Evolutionary conservation across 2,329 filamentous ascomycete genomes (phyloP).

Genomic region (Nemania serpens): DNA sequence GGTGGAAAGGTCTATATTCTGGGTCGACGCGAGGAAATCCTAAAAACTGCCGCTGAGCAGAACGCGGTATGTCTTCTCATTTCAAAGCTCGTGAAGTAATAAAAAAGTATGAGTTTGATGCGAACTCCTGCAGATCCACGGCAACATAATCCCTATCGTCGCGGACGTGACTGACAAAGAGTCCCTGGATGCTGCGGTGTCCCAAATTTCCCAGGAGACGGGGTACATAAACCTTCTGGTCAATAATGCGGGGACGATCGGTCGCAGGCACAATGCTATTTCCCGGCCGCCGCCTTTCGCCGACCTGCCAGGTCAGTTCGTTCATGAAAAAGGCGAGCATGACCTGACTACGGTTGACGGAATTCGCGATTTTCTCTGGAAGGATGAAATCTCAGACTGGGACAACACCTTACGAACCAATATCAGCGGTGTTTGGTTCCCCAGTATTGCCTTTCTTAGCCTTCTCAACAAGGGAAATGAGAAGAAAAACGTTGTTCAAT

Average conservation of each 20-base stretch:
- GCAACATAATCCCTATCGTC: constrained; percentile 20
- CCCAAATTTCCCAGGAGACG: constrained; percentile 14
- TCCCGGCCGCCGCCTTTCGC: constrained; percentile 15
- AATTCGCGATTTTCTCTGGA: constrained; percentile 24
- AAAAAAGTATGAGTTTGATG: neutral
- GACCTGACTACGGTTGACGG: constrained; percentile 22
- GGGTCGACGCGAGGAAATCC: constrained; percentile 25
- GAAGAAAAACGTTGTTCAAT: constrained; percentile 15
- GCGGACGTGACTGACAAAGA: constrained; percentile 23
- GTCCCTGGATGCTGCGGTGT: constrained; percentile 19
- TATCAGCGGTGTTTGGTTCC: constrained; percentile 23
- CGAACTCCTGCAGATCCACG: constrained; percentile 11
- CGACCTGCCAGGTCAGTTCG: constrained; percentile 19
- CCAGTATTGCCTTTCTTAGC: constrained; percentile 20
- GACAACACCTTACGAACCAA: constrained; percentile 22
- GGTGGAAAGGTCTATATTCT: constrained; percentile 32
- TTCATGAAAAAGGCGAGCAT: constrained; percentile 13
- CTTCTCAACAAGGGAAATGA: constrained; percentile 26
- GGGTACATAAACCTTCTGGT: constrained; percentile 25
- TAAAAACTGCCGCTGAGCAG: constrained; percentile 23
- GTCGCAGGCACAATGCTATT: constrained; percentile 21
- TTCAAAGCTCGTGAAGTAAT: neutral
- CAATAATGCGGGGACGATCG: constrained; percentile 23
- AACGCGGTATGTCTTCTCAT: constrained; percentile 10
- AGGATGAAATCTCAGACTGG: constrained; percentile 23